Conservation (phyloP, 179 eudicot genomes). For the Sideroxylon spinosum region DNA sequence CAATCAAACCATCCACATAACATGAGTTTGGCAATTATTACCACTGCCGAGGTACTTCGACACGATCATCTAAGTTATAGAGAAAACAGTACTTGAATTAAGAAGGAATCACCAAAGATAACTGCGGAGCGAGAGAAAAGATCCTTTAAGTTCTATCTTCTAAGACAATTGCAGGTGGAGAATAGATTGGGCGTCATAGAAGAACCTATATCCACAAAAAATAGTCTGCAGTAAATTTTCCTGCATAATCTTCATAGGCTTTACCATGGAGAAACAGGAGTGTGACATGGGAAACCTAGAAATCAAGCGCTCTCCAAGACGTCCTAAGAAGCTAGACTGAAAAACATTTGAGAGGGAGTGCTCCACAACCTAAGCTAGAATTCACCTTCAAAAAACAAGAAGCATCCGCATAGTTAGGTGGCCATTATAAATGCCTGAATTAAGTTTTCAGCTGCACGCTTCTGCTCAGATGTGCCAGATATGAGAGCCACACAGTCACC, state of each 20-base stretch:
- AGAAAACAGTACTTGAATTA: conserved; percentile 27
- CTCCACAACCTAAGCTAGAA: conserved; percentile 23
- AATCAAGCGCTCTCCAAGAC: conserved; percentile 27
- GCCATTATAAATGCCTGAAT: conserved; percentile 94
- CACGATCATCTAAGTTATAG: conserved; percentile 22
- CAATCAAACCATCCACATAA: conserved; percentile 13
- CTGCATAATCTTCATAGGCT: conserved; percentile 26
- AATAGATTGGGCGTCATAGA: conserved; percentile 30
- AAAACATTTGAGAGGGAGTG: conserved; percentile 17
- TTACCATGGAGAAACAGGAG: conserved; percentile 25
- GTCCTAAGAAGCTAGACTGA: conserved; percentile 32
- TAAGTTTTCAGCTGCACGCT: conserved; percentile 89
- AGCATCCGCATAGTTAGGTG: conserved; percentile 42
- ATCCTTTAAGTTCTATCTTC: conserved; percentile 40
- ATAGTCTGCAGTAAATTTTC: conserved; percentile 28
- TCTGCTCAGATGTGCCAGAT: conserved; percentile 90
- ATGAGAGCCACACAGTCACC: conserved; percentile 82
- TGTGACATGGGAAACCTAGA: conserved; percentile 30
- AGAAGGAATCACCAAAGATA: conserved; percentile 31
- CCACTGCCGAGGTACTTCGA: neutral
- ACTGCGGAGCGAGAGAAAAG: conserved; percentile 32
- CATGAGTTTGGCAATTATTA: conserved; percentile 8
- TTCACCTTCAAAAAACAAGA: conserved; percentile 36
- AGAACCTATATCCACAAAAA: conserved; percentile 33
- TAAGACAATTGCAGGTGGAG: conserved; percentile 40